Evolutionary conservation across 148 eudicot species (phyloP), one percentile per base, ranked within the genome.

Genomic region (Salicornia ramosissima): DNA sequence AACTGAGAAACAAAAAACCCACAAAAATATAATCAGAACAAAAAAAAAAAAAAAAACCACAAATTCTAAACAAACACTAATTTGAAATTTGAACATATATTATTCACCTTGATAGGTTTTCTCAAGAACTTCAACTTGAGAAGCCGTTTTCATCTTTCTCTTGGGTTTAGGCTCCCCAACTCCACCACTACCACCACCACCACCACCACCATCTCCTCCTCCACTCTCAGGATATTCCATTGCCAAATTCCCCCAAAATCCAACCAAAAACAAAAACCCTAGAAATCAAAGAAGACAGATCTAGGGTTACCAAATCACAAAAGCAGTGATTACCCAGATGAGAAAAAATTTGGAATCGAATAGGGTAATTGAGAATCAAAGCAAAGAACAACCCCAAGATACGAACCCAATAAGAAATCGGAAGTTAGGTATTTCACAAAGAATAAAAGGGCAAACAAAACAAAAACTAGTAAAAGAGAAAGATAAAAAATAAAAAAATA

Each of bases 71-170:
- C 13, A 26, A 5, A 25, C 52, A 24, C 4, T 10, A 52, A 69
- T 2, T 60, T 36, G 26, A 4, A 25, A 33, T 25, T 25, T 15
- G 4, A 50, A 63, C 14, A 68, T 36, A 28, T 5, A 68, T 74
- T 4, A 50, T 57, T 50, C 24, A 93, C 98, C 83, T 71, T 91
- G 86, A 73, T 86, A 93, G 31, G 98, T 86, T 65, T 76, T 85
- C 68, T 93, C 98, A 65, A 93, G 95, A 52, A 76, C 73, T 81
- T 86, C 86, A 69, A 93, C 79, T 76, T 93, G 98, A 71, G 80
- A 75, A 83, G 98, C 82, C 64, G 88, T 90, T 78, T 93, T 93
- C 96, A 93, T 90, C 81, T 86, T 90, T 62, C 98, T 75, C 86
- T 90, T 90, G 15, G 82, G 81, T 74, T 83, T 86, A 29, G 70